Conservation (phyloP, 768 basidiomycete species). For the Termitomyces sp. region DNA sequence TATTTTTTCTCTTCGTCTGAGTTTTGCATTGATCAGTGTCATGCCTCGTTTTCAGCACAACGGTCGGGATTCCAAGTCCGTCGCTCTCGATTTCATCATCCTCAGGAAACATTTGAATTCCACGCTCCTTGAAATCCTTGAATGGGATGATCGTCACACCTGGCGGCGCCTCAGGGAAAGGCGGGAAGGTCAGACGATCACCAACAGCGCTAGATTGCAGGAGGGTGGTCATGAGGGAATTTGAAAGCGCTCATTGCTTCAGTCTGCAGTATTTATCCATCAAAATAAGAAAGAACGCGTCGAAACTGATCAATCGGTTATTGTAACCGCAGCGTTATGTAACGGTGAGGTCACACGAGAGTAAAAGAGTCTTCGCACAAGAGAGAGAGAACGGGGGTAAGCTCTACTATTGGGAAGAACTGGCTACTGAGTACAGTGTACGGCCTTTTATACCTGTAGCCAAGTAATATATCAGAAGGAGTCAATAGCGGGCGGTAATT, state of each 20-base stretch:
- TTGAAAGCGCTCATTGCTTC: slow-evolving; percentile 3
- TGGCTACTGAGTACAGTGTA: too few species aligned
- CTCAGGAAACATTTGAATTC: slow-evolving; percentile 36
- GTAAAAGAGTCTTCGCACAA: too few species aligned
- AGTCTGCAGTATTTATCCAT: neutral
- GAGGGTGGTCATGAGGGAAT: neutral
- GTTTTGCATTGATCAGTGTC: slow-evolving; percentile 51
- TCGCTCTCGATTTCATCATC: slow-evolving; percentile 59
- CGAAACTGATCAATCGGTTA: slow-evolving; percentile 9
- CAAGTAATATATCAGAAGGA: too few species aligned
- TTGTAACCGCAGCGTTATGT: too few species aligned
- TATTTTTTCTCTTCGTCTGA: slow-evolving; percentile 46
- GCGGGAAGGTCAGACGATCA: slow-evolving; percentile 34
- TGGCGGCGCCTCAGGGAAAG: slow-evolving; percentile 37
- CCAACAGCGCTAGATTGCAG: neutral
- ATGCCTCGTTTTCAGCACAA: slow-evolving; percentile 49
- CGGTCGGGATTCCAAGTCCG: slow-evolving; percentile 60
- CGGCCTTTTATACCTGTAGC: too few species aligned
- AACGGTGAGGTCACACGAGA: too few species aligned
- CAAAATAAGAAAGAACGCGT: slow-evolving; percentile 1
- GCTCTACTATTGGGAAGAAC: too few species aligned
- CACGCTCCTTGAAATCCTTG: slow-evolving; percentile 33
- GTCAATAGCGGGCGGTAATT: too few species aligned
- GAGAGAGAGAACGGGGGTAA: too few species aligned
- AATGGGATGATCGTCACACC: slow-evolving; percentile 40